phyloP scores from a whole-genome alignment of 805 yeast species.

The Barnettozyma pratensis region DNA sequence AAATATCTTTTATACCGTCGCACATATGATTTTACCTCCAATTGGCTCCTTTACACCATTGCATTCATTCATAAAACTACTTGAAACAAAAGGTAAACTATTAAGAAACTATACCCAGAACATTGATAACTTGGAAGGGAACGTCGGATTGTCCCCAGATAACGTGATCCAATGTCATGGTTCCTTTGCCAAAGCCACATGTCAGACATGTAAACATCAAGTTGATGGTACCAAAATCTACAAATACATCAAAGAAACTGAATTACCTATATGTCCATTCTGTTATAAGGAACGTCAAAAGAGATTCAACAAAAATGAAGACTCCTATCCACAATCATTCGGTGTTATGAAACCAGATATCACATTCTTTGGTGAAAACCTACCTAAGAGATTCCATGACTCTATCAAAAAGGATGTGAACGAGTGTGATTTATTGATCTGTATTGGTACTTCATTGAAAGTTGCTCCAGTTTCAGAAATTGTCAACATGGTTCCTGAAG shows the following conservation, averaged over 20 bases:
- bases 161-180: constrained; percentile 88
- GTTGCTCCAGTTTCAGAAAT: constrained; percentile 91
- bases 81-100: constrained; percentile 73
- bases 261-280: constrained; percentile 67
- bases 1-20: constrained; percentile 75
- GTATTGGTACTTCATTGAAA: constrained; percentile 87
- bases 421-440: constrained; percentile 71
- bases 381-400: constrained; percentile 67
- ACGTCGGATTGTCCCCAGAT: constrained; percentile 65
- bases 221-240: constrained; percentile 64
- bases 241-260: constrained; percentile 49
- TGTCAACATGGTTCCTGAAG: constrained; percentile 64
- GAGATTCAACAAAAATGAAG: constrained; percentile 25
- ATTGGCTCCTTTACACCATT: constrained; percentile 62
- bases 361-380: constrained; percentile 83
- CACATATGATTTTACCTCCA: constrained; percentile 80
- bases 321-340: constrained; percentile 38
- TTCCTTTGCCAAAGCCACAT: constrained; percentile 82
- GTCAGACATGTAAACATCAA: constrained; percentile 66
- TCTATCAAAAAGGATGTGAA: constrained; percentile 52
- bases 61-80: constrained; percentile 69
- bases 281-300: constrained; percentile 45
- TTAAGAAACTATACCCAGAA: constrained; percentile 87
- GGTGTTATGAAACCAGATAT: constrained; percentile 93
- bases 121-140: constrained; percentile 81